Conservation (phyloP, 116 monocot genomes). For the Posidonia oceanica region DNA sequence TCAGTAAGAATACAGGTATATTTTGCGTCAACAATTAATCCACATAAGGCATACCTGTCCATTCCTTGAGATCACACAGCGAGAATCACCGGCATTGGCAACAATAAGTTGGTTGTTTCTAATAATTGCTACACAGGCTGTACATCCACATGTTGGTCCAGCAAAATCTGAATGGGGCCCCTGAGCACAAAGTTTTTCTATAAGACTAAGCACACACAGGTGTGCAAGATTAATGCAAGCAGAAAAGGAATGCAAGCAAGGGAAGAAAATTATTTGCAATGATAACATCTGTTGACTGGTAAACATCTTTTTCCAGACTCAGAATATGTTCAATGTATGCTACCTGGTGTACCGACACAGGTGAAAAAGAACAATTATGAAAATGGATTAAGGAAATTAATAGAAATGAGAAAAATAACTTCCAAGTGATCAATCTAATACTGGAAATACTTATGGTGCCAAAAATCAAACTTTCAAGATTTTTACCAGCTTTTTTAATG, state of each 20-base stretch:
- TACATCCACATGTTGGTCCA: slow-evolving; percentile 85
- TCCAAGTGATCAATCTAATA: no score
- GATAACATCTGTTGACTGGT: background rate
- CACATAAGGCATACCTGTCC: slow-evolving; percentile 45
- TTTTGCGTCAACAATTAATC: background rate
- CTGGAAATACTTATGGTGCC: no score
- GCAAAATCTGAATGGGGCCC: slow-evolving; percentile 92
- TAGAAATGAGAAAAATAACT: no score
- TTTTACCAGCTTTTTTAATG: no score
- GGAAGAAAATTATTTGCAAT: slow-evolving; percentile 1
- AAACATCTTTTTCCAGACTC: no score
- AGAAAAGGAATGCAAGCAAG: slow-evolving; percentile 6
- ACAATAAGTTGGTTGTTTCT: slow-evolving; percentile 79
- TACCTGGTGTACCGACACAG: no score
- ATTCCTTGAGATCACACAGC: slow-evolving; percentile 93
- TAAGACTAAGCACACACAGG: background rate
- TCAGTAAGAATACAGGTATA: no score
- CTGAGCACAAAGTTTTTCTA: slow-evolving; percentile 23
- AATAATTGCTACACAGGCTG: slow-evolving; percentile 95
- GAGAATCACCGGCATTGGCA: slow-evolving; percentile 99
- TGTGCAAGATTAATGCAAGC: background rate
- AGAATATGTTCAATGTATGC: no score
- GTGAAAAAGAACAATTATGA: no score
- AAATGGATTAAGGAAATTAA: no score
- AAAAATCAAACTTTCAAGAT: no score